Conservation (phyloP, 208 protist genomes). For the Angomonas desouzai region DNA sequence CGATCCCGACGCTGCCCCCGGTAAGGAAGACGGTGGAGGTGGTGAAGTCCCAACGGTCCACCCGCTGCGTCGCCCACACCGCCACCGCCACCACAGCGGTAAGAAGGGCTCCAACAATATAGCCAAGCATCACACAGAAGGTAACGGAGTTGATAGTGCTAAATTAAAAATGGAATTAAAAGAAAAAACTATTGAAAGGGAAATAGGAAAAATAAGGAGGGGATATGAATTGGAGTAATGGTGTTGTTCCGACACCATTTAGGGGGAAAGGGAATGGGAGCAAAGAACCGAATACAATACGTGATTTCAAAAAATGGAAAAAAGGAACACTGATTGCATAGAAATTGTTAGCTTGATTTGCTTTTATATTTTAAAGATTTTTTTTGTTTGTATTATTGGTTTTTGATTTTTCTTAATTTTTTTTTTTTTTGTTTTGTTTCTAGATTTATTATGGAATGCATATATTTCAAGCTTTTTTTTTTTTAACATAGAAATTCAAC, state of each 20-base stretch:
- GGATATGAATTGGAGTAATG: too few species aligned
- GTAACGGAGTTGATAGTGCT: too few species aligned
- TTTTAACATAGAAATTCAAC: neutral
- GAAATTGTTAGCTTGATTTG: neutral
- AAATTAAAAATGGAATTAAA: too few species aligned
- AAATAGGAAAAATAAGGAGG: constrained; percentile 12
- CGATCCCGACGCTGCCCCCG: constrained; percentile 84
- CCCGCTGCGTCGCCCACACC: constrained; percentile 47
- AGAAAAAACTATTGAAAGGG: constrained; percentile 7
- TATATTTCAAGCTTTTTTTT: neutral
- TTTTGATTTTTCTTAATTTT: neutral
- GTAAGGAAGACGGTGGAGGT: constrained; percentile 73
- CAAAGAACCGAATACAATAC: too few species aligned
- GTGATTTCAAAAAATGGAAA: constrained; percentile 15
- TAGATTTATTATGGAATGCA: too few species aligned
- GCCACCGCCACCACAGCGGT: constrained; percentile 21
- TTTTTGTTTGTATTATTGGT: constrained; percentile 9
- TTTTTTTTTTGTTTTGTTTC: constrained; percentile 10
- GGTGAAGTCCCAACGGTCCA: constrained; percentile 45
- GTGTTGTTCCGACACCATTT: too few species aligned
- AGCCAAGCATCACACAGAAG: neutral
- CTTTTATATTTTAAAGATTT: neutral
- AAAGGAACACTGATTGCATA: constrained; percentile 10
- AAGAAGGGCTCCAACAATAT: constrained; percentile 23
- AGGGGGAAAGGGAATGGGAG: too few species aligned